These are phyloP conservation scores for Colletotrichum filicis DNA, from an alignment of 2,329 filamentous ascomycete species.

Conservation along the genomic window DNA sequence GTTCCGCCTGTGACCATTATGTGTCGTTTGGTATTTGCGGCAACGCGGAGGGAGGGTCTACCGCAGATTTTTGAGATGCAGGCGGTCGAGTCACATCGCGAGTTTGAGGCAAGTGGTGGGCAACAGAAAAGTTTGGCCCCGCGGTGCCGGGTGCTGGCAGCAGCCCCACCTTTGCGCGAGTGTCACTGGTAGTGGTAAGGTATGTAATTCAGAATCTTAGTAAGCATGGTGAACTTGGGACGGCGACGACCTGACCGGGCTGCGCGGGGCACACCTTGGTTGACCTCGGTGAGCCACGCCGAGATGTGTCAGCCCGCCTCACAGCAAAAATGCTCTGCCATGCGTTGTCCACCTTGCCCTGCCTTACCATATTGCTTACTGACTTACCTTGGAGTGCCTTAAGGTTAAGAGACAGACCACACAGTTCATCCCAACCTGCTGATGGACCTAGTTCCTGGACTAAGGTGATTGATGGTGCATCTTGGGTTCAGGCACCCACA, in stretches of 20 bases:
- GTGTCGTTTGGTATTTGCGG: conserved; percentile 1
- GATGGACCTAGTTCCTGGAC: conserved; percentile 1
- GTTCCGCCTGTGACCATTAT: conserved; percentile 31
- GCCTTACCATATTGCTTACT: neutral
- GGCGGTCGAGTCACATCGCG: conserved; percentile 31
- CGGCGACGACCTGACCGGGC: conserved; percentile 1
- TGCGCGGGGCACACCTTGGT: neutral
- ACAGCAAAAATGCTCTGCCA: neutral
- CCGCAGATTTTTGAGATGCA: conserved; percentile 20
- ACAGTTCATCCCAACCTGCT: conserved; percentile 30
- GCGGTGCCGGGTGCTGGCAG: conserved; percentile 33
- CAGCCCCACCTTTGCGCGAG: neutral
- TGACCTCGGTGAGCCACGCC: conserved; percentile 5
- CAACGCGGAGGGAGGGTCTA: conserved; percentile 2
- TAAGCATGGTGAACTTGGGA: conserved; percentile 1
- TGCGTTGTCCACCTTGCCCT: neutral
- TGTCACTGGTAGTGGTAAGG: neutral
- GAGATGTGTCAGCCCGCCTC: neutral
- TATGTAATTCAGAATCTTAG: neutral
- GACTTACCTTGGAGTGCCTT: neutral
- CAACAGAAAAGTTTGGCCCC: conserved; percentile 39
- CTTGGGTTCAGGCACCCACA: neutral
- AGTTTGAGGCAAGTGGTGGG: conserved; percentile 26
- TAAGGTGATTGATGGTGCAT: neutral
- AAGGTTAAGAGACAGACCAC: conserved; percentile 16